Evolutionary conservation across 495 filamentous ascomycete genomes (phyloP), one percentile per base, ranked within the genome.

Genomic region (Daldinia concentrica): DNA sequence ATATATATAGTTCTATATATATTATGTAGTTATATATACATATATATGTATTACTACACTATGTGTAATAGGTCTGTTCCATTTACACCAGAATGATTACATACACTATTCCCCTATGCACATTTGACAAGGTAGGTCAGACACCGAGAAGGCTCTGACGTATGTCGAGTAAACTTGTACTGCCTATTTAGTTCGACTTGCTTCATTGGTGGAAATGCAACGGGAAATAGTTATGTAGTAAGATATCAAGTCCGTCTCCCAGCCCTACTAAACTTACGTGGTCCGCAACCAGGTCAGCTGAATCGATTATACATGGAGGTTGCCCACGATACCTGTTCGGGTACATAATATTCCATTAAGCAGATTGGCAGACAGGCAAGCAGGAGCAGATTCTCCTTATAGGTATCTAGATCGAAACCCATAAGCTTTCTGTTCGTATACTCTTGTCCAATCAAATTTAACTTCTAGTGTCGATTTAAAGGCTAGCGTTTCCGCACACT

Each of bases 141-240:
- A 58, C 37, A 55, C 24, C 29, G 27, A 55, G 36, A 3, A 14
- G 29, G 58, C 52, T 58, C 63, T 72, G 59, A 68, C 64, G 69
- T 72, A 29, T 60, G 60, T 60, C 59, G 45, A 68, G 63, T 8
- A n/a, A 29, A 30, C 26, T 59, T 61, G 52, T 55, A 43, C 36
- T 57, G 59, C 22, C 11, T 22, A 29, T 55, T 27, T 37, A 37
- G 39, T 27, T 57, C 32, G n/a, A 22, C 58, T 41, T 24, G 14
- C 62, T 56, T 37, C 24, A 61, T 70, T 56, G 19, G 61, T 29
- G 67, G 67, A 64, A 57, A 52, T 7, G 19, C 5, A 19, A 45
- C 36, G 12, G 34, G 36, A 24, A 60, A 66, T 36, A 36, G 3
- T 36, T 14, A 36, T 36, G 34, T 14, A 19, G 39, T 62, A 58